Evolutionary conservation across 805 yeast genomes (phyloP).

Genomic region (Candida tibetensis): DNA sequence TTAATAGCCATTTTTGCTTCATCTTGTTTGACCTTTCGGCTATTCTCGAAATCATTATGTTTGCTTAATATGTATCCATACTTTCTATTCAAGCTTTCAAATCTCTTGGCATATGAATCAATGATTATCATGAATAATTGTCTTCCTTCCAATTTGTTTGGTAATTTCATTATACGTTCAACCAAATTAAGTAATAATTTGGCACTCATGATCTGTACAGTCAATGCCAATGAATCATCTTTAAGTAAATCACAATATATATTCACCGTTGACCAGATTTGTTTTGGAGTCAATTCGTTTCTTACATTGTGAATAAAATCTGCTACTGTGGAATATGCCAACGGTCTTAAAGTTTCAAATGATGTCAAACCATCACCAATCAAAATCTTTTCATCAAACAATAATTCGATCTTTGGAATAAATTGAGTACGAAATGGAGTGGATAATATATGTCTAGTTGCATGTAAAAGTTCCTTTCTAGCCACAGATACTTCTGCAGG

Average conservation of each 20-base stretch:
- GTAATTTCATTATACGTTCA: constrained; percentile 80
- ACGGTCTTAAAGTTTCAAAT: constrained; percentile 82
- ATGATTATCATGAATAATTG: constrained; percentile 83
- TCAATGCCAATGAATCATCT: constrained; percentile 77
- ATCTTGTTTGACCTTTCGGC: constrained; percentile 36
- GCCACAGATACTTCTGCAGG: constrained; percentile 92
- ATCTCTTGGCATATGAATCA: constrained; percentile 82
- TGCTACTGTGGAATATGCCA: constrained; percentile 94
- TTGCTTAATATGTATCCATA: constrained; percentile 62
- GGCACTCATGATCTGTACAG: constrained; percentile 96
- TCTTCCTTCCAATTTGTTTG: constrained; percentile 76
- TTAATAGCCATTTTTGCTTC: constrained; percentile 42
- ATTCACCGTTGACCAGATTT: constrained; percentile 81
- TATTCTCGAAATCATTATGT: constrained; percentile 52
- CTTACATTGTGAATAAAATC: constrained; percentile 93
- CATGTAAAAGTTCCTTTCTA: constrained; percentile 87
- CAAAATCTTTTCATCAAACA: constrained; percentile 82
- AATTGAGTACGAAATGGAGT: constrained; percentile 83
- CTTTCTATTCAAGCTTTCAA: constrained; percentile 70
- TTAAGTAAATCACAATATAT: constrained; percentile 78
- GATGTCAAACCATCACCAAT: constrained; percentile 93
- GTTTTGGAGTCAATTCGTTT: constrained; percentile 73
- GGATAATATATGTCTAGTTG: constrained; percentile 90
- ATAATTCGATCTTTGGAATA: constrained; percentile 77
- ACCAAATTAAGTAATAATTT: constrained; percentile 82